phyloP scores from a whole-genome alignment of 257 asterid genomes.

The Nicotiana paniculata region DNA sequence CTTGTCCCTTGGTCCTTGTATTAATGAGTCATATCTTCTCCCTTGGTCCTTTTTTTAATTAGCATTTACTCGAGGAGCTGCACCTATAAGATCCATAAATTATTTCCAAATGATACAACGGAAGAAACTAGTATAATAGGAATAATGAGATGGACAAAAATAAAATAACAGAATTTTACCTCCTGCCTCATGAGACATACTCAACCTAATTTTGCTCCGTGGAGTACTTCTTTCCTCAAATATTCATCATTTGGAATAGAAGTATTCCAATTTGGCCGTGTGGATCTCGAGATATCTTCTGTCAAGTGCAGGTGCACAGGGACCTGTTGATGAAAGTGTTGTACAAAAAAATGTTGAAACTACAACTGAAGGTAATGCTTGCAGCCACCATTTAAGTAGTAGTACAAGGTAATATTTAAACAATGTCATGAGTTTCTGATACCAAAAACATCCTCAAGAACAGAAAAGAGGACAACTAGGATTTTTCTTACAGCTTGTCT shows the following conservation, averaged over 20 bases:
- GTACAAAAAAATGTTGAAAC: slow-evolving; percentile 28
- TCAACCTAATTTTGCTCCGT: background rate
- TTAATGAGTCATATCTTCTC: slow-evolving; percentile 17
- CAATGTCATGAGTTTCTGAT: too few species aligned
- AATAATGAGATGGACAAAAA: background rate
- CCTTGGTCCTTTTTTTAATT: slow-evolving; percentile 7
- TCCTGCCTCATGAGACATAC: background rate
- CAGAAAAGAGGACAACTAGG: background rate
- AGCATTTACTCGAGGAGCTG: slow-evolving; percentile 11
- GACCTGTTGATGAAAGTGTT: slow-evolving; percentile 61
- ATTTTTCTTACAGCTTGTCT: slow-evolving; percentile 63
- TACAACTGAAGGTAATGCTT: slow-evolving; percentile 12
- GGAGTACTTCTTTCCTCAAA: slow-evolving; percentile 24
- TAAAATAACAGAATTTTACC: slow-evolving; percentile 20
- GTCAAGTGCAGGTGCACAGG: slow-evolving; percentile 40
- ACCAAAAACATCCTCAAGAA: background rate
- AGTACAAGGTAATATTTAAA: background rate
- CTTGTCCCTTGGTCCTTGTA: too few species aligned
- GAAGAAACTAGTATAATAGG: too few species aligned
- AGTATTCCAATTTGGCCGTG: slow-evolving; percentile 25
- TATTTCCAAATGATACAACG: too few species aligned
- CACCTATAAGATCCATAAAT: background rate
- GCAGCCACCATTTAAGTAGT: slow-evolving; percentile 61
- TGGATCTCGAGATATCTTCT: slow-evolving; percentile 22
- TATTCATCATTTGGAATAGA: slow-evolving; percentile 18